Conservation (phyloP, 331 rosid genomes). For the Erythrophleum ivorense region DNA sequence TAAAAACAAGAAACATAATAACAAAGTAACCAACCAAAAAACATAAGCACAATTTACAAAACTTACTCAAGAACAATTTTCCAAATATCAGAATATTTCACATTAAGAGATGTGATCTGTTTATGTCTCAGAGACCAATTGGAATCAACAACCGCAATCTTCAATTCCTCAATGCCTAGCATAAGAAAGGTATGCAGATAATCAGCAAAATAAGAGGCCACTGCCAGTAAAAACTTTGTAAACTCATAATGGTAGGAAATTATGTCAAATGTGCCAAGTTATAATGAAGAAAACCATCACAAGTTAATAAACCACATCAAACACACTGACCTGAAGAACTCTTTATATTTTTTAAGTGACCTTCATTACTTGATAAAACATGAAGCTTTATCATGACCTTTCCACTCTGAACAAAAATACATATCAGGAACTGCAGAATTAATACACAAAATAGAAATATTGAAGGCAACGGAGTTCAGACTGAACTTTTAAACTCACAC, state of each 20-base stretch:
- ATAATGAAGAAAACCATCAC: constrained; percentile 21
- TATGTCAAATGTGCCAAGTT: constrained; percentile 13
- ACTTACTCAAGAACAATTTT: constrained; percentile 43
- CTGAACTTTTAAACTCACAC: constrained; percentile 60
- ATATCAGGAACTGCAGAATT: constrained; percentile 41
- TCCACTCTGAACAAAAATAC: constrained; percentile 60
- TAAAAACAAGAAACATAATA: not conserved
- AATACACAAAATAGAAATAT: constrained; percentile 22
- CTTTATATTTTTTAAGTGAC: constrained; percentile 43
- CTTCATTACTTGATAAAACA: constrained; percentile 57
- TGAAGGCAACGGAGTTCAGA: constrained; percentile 20
- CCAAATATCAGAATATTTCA: constrained; percentile 30
- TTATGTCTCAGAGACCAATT: constrained; percentile 49
- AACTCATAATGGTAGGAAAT: constrained; percentile 20
- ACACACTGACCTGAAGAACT: constrained; percentile 66
- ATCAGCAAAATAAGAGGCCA: constrained; percentile 36
- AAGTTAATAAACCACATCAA: constrained; percentile 11
- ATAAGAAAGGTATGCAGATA: constrained; percentile 45
- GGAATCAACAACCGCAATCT: constrained; percentile 49
- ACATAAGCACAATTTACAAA: not conserved
- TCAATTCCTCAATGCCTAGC: constrained; percentile 58
- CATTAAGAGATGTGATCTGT: constrained; percentile 51
- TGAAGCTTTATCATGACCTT: constrained; percentile 65
- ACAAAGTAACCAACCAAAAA: constrained; percentile 15
- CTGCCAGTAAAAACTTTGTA: constrained; percentile 22